Percentiles rank a stretch among this genome's conserved stretches.
Evolutionary conservation across 139 green algal species (phyloP).

Genomic region (Limnomonas spitsbergensis): DNA sequence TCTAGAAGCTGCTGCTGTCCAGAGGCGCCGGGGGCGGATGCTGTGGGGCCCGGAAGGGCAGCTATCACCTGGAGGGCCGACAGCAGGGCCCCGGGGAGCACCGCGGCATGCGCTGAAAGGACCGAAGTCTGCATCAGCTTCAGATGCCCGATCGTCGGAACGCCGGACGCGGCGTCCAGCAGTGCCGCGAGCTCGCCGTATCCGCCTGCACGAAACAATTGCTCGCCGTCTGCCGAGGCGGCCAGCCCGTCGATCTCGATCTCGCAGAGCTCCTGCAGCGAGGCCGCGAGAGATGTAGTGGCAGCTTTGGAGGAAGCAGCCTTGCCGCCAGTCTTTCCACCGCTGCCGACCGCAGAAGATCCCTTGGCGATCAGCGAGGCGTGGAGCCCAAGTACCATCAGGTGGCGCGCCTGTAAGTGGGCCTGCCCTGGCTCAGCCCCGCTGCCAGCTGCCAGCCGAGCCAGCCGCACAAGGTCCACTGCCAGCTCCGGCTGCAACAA

Average conservation of each 20-base stretch:
- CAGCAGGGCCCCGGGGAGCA: background rate
- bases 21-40: background rate
- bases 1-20: background rate
- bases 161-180: too few relatives aligned
- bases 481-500: background rate
- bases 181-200: too few relatives aligned
- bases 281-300: background rate
- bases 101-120: background rate
- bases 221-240: background rate
- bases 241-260: background rate
- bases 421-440: too few relatives aligned
- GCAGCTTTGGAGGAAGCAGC: background rate
- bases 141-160: too few relatives aligned
- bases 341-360: background rate
- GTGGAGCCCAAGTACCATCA: slow-evolving; percentile 32
- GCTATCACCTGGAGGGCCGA: background rate
- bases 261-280: background rate
- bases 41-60: background rate
- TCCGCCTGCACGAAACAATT: too few relatives aligned
- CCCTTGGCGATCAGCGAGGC: background rate
- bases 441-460: too few relatives aligned
- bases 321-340: background rate
- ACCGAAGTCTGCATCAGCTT: too few relatives aligned
- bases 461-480: background rate
- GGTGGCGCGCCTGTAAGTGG: slow-evolving; percentile 24